A percentile compares a stretch with the other conserved stretches of the same genome.
Conservation (phyloP, 768 basidiomycete genomes). For the Fibroporia radiculosa region DNA sequence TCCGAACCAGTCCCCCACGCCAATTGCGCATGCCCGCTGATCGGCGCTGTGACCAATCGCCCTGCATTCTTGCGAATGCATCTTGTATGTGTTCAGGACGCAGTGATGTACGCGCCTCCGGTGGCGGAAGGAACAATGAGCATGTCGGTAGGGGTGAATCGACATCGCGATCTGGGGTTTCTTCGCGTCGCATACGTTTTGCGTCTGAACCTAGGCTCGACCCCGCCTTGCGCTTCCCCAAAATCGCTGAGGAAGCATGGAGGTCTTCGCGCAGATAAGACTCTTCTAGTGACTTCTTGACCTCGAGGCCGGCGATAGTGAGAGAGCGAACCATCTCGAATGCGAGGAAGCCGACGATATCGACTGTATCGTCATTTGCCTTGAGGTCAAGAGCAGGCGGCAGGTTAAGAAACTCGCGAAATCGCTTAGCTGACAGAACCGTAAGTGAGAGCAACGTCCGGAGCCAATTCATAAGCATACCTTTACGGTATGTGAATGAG, state of each 20-base stretch:
- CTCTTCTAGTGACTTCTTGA: slow-evolving; percentile 75
- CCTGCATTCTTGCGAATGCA: slow-evolving; percentile 86
- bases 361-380: slow-evolving; percentile 89
- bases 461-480: slow-evolving; percentile 28
- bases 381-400: slow-evolving; percentile 81
- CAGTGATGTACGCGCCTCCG: slow-evolving; percentile 72
- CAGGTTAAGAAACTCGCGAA: slow-evolving; percentile 89
- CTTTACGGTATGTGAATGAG: slow-evolving; percentile 95
- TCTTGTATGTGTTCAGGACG: slow-evolving; percentile 85
- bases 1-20: slow-evolving; percentile 77
- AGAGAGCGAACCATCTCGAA: slow-evolving; percentile 97
- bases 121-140: slow-evolving; percentile 73
- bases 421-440: slow-evolving; percentile 86
- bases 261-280: slow-evolving; percentile 54
- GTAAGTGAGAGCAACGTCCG: background rate
- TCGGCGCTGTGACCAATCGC: slow-evolving; percentile 73
- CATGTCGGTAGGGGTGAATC: slow-evolving; percentile 63
- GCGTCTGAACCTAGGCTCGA: slow-evolving; percentile 27
- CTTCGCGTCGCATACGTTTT: slow-evolving; percentile 36
- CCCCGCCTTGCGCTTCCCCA: slow-evolving; percentile 63
- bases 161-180: slow-evolving; percentile 43
- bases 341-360: slow-evolving; percentile 94
- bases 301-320: slow-evolving; percentile 78
- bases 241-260: slow-evolving; percentile 46
- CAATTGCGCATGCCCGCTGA: slow-evolving; percentile 87